Evolutionary conservation across 352 stramenopile species (phyloP).

Genomic region (Globisporangium emineosum): DNA sequence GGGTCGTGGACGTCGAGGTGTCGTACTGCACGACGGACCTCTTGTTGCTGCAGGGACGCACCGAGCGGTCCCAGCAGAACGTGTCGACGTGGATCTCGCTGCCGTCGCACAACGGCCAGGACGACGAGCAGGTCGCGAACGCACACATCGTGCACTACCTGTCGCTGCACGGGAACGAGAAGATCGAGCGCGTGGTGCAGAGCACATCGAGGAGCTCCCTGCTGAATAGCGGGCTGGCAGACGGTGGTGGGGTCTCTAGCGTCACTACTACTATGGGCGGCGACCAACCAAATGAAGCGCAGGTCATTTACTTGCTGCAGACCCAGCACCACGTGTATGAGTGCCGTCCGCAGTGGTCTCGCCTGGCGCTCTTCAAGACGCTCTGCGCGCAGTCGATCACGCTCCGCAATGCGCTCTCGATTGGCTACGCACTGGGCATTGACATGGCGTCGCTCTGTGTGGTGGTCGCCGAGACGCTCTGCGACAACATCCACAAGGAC

Average conservation of each 20-base stretch:
- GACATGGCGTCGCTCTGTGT: slow-evolving; percentile 87
- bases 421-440: slow-evolving; percentile 81
- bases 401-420: slow-evolving; percentile 71
- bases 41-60: slow-evolving; percentile 72
- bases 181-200: slow-evolving; percentile 67
- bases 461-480: slow-evolving; percentile 80
- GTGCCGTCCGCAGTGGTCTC: slow-evolving; percentile 82
- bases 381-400: slow-evolving; percentile 52
- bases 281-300: slow-evolving; percentile 29
- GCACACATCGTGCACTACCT: slow-evolving; percentile 83
- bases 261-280: slow-evolving; percentile 9
- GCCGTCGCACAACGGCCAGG: slow-evolving; percentile 56
- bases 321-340: slow-evolving; percentile 84
- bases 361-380: slow-evolving; percentile 74
- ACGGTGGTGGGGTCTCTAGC: not conserved
- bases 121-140: slow-evolving; percentile 32
- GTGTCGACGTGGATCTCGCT: slow-evolving; percentile 82
- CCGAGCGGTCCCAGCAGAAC: slow-evolving; percentile 25
- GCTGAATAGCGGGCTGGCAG: not conserved
- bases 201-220: slow-evolving; percentile 34
- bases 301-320: slow-evolving; percentile 81
- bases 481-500: slow-evolving; percentile 30
- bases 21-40: slow-evolving; percentile 81
- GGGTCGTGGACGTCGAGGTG: slow-evolving; percentile 53
- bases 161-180: slow-evolving; percentile 68